Evolutionary conservation across 2,329 filamentous ascomycete species (phyloP).

Genomic region (Aspergillus pseudotamarii): DNA sequence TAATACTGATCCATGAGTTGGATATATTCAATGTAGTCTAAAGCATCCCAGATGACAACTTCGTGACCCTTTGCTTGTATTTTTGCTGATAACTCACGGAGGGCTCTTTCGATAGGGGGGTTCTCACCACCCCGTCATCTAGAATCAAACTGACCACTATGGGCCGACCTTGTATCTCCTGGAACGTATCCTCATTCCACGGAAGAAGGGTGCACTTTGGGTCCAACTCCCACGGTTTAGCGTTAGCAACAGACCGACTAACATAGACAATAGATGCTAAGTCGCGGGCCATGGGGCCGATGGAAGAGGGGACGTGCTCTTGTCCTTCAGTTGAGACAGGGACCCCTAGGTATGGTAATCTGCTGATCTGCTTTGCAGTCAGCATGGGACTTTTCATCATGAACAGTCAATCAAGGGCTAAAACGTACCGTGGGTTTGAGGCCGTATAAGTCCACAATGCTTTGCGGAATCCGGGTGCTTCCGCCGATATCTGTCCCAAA

Average conservation of each 20-base stretch:
- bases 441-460: constrained; percentile 53
- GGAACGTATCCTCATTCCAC: constrained; percentile 55
- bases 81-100: constrained; percentile 38
- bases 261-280: constrained; percentile 54
- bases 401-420: background rate
- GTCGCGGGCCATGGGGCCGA: constrained; percentile 62
- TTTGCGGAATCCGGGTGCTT: constrained; percentile 53
- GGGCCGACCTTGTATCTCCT: constrained; percentile 44
- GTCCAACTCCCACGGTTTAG: constrained; percentile 58
- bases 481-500: constrained; percentile 58
- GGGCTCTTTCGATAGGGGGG: constrained; percentile 54
- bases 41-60: constrained; percentile 56
- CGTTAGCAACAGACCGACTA: constrained; percentile 52
- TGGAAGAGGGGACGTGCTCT: constrained; percentile 64
- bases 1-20: constrained; percentile 65
- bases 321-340: constrained; percentile 66
- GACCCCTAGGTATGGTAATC: constrained; percentile 61
- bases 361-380: constrained; percentile 49
- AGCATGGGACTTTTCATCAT: background rate
- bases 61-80: constrained; percentile 57
- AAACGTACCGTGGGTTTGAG: constrained; percentile 48
- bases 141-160: constrained; percentile 55
- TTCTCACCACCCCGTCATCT: constrained; percentile 58
- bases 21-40: constrained; percentile 56
- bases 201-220: constrained; percentile 56